Evolutionary conservation across 179 eudicot genomes (phyloP), one percentile per base, ranked within the genome.

Genomic region (Drosera spatulata): DNA sequence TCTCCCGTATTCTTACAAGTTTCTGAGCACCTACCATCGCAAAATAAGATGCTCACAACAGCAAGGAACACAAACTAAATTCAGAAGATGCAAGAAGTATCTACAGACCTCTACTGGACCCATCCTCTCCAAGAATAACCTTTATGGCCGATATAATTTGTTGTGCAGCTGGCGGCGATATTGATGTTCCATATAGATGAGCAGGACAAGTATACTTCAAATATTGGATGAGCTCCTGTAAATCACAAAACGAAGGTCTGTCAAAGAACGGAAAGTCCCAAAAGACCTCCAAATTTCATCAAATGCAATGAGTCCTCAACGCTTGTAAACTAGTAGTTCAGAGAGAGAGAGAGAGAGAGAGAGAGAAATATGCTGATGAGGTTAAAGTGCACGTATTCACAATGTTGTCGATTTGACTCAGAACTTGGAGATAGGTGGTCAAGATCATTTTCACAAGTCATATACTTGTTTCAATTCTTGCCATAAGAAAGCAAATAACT

Each of bases 161-260:
- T 72, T 90, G 83, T 39, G 96, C 96, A 62, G 97, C 86, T 53
- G 96, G 97, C 46, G 97, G 97, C 54, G 97, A 90, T 68, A 90
- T 85, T 62, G 97, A 79, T 57, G 97, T 88, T 41, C 96, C 96
- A 70, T 90, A 90, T 13, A 87, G 76, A 80, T 90, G 96, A 68
- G 96, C 96, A 15, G 97, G 97, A 59, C 97, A 87, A 10, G 78
- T 72, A 59, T 78, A 71, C 69, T 83, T 90, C 65, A 90, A 68
- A 66, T 75, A 88, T 72, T 83, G 84, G 62, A 93, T 79, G 69
- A 89, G 90, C 51, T 93, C 93, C 99, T 93, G 82, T 60, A 70
- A 53, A 58, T 56, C 56, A 39, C 13, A 50, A 37, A 14, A 43
- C 33, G 51, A 12, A 49, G 13, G 8, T 49, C 33, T 22, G 33